Evolutionary conservation across 2,329 filamentous ascomycete genomes (phyloP), one percentile per base, ranked within the genome.

Genomic region (Dothiorella sarmentorum): DNA sequence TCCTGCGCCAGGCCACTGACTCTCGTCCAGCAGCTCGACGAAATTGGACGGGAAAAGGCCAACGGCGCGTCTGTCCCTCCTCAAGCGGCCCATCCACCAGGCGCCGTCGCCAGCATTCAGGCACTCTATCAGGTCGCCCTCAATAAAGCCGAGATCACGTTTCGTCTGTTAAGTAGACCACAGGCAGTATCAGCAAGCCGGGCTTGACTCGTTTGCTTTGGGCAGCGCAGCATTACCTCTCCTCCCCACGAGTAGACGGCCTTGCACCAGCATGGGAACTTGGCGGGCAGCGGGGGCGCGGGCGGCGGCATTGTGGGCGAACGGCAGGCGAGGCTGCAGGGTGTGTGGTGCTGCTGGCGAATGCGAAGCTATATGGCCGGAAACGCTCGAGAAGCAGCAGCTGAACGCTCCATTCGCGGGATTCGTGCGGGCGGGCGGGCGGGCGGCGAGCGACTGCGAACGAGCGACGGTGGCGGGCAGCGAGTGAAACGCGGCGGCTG

Each of bases 21-120:
- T 84, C 61, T 94, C 85, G 58, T 90, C 88, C 29, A 99, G 82
- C 5, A 99, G 83, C 71, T 95, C 85, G 70, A 99, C 94, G 70
- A 99, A 99, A 76, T 99, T 99, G 68, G 92, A 97, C 0, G 94
- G 94, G 69, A 99, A 99, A 18, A 94, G 80, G 56, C 94, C 94
- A 67, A 97, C 87, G 68, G 93, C 91, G 69, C 92, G 86, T 73
- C 89, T 88, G 75, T 99, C 94, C 66, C 94, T 85, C 70, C 87
- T 90, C 70, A 99, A 77, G 63, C 93, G 85, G 47, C 94, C 94
- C 76, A 92, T 96, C 94, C 94, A 99, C 94, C 94, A 99, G 45
- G 90, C 92, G 55, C 94, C 94, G 76, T 99, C 94, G 63, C 94
- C 94, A 18, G 94, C 94, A 73, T 99, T 99, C 56, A 99, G 81